Base-by-base conservation (phyloP, 2,329 filamentous ascomycete species). In the Apiospora malaysiana region DNA sequence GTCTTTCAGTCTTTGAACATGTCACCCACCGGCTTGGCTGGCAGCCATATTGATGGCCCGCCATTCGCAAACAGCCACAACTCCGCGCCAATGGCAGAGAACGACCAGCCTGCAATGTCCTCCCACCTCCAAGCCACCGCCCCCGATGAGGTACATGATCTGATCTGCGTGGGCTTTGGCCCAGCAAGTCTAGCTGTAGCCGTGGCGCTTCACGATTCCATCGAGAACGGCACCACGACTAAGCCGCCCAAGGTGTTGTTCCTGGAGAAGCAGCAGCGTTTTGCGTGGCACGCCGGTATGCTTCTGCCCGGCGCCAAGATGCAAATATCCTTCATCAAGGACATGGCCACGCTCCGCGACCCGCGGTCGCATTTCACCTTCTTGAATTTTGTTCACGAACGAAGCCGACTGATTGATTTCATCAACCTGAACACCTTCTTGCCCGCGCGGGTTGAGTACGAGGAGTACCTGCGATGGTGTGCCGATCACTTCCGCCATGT, bases 321-420 rank as follows among this genome's bases (percentile, higher is more conserved):
- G 95, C 95, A 98, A 80, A 98, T 98, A 76, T 97, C 94, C 12
- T 98, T 97, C 84, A 88, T 98, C 84, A 98, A 98, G 84, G 95
- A 98, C 79, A 89, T 98, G 81, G 95, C 95, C 4, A 96, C 94
- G 4, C 86, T 97, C 75, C 89, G 95, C 71, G 91, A 98, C 79
- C 95, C 95, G 9, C 90, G 92, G 74, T 97, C 93, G 75, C 89
- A 94, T 77, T 98, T 98, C 82, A 98, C 95, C 18, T 98, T 98
- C 83, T 85, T 97, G 79, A 98, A 98, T 83, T 98, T 98, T 81
- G 89, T 98, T 16, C 93, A 97, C 83, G 83, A 88, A 76, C 92
- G 97, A 76, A 87, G 88, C 70, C 89, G 95, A n/a, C 87, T 98
- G 49, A 90, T 97, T 67, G 91, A 95, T 75, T 98, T 98, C 78